A percentile compares a stretch with the other conserved stretches of the same genome.
Conservation (phyloP, 306 rosid genomes). For the Lagenaria siceraria region DNA sequence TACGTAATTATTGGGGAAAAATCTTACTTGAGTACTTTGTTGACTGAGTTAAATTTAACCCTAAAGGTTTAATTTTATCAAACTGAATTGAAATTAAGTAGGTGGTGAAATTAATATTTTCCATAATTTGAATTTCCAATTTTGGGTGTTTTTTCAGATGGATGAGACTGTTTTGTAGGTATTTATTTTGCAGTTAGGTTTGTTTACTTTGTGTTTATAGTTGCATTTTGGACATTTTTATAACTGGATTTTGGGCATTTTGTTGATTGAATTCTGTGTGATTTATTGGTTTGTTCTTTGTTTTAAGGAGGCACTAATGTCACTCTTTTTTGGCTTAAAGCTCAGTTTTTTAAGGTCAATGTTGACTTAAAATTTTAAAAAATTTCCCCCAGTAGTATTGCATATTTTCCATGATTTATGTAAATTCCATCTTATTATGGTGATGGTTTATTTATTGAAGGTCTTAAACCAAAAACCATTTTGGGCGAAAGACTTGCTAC, state of each 20-base stretch:
- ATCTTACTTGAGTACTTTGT: background rate
- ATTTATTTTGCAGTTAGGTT: background rate
- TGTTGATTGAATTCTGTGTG: background rate
- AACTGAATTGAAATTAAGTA: background rate
- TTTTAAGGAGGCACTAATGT: background rate
- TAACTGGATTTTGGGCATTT: background rate
- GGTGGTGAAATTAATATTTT: background rate
- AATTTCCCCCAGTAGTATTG: background rate
- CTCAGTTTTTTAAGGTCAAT: background rate
- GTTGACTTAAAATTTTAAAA: background rate
- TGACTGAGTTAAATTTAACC: background rate
- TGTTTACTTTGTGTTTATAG: background rate
- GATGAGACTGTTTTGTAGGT: too few species aligned
- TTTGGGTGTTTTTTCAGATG: background rate
- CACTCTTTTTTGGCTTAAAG: background rate
- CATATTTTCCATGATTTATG: background rate
- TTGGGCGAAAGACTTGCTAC: conserved; percentile 67
- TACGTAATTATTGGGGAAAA: background rate
- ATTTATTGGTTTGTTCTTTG: background rate
- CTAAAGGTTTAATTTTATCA: background rate
- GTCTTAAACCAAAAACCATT: conserved; percentile 68
- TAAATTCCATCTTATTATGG: conserved; percentile 4
- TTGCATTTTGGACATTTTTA: background rate
- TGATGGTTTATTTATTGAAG: conserved; percentile 30
- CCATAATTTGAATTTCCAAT: background rate